phyloP scores from a whole-genome alignment of 1,139 yeast genomes.

The Blastobotrys buckinghamii region DNA sequence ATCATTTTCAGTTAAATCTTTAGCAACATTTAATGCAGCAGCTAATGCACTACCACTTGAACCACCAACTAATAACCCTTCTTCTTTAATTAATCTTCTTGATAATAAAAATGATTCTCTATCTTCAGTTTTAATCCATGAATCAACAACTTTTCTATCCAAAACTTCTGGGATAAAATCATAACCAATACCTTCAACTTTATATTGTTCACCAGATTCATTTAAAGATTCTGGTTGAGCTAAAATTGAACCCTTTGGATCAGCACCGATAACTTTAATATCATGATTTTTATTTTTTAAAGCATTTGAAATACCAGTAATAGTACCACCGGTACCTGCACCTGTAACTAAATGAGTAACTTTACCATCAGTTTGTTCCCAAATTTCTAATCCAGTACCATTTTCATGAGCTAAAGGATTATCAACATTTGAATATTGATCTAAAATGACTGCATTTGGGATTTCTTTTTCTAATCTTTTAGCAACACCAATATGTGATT shows the following conservation, averaged over 20 bases:
- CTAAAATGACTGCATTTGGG: conserved; percentile 79
- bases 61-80: conserved; percentile 85
- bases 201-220: conserved; percentile 48
- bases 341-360: conserved; percentile 79
- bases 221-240: conserved; percentile 78
- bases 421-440: conserved; percentile 73
- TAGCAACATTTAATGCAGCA: conserved; percentile 69
- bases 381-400: conserved; percentile 83
- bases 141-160: conserved; percentile 59
- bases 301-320: conserved; percentile 70
- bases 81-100: conserved; percentile 76
- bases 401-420: conserved; percentile 81
- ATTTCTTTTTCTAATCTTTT: conserved; percentile 74
- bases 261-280: conserved; percentile 69
- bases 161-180: conserved; percentile 84
- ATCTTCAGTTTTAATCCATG: conserved; percentile 86
- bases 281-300: conserved; percentile 66
- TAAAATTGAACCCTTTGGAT: conserved; percentile 81
- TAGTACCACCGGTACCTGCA: conserved; percentile 88
- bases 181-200: conserved; percentile 90
- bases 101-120: conserved; percentile 75
- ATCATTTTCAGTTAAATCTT: conserved; percentile 67
- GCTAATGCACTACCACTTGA: conserved; percentile 82
- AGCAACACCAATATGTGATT: conserved; percentile 88
- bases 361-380: conserved; percentile 73